A percentile compares a stretch with the other conserved stretches of the same genome.
Conservation (phyloP, 768 basidiomycete species). For the Phlegmacium glaucopus region DNA sequence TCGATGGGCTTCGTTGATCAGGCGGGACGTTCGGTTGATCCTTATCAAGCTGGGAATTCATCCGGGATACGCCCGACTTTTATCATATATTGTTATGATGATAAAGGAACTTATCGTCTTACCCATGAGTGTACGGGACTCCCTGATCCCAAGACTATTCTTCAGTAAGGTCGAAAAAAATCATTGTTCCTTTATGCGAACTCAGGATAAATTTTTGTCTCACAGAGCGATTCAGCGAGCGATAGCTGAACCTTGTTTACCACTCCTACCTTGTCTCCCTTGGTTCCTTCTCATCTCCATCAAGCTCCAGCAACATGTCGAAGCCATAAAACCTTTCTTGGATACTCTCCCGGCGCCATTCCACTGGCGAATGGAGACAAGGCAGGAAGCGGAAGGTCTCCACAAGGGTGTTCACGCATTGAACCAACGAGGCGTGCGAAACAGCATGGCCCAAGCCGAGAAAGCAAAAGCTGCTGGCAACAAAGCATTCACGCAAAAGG, state of each 20-base stretch:
- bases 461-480: constrained; percentile 23
- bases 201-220: background rate
- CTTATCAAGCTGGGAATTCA: constrained; percentile 9
- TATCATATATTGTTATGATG: constrained; percentile 27
- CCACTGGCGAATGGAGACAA: constrained; percentile 31
- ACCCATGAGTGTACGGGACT: constrained; percentile 19
- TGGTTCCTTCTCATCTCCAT: constrained; percentile 25
- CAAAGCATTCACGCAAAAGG: constrained; percentile 21
- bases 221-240: constrained; percentile 24
- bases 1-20: constrained; percentile 22
- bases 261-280: constrained; percentile 26
- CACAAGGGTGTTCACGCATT: constrained; percentile 23
- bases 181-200: background rate
- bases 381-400: constrained; percentile 26
- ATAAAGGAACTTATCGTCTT: constrained; percentile 20
- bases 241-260: constrained; percentile 27
- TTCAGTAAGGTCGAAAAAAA: constrained; percentile 18
- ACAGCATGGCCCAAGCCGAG: constrained; percentile 20
- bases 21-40: constrained; percentile 11
- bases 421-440: constrained; percentile 22
- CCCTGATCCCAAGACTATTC: constrained; percentile 25
- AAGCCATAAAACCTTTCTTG: constrained; percentile 30
- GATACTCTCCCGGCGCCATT: constrained; percentile 36
- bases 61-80: constrained; percentile 20
- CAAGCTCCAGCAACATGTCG: constrained; percentile 24